Evolutionary conservation across 805 yeast genomes (phyloP), one percentile per base, ranked within the genome.

Genomic region (Metschnikowia arizonensis): DNA sequence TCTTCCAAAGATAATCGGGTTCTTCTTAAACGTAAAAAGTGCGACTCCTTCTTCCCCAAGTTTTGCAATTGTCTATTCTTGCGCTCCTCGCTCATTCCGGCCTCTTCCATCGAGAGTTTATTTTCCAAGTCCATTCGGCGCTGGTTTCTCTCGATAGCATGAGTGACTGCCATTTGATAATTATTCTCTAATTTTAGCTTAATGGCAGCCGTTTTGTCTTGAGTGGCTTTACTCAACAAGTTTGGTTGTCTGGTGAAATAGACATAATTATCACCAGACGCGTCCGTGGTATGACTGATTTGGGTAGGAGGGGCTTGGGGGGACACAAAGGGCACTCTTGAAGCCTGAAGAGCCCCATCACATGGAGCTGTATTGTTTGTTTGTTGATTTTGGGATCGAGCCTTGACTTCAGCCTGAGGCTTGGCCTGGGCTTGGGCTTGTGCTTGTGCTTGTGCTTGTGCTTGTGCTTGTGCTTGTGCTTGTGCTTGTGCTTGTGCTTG

Each of bases 101-200:
- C 80, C 25, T 83, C 83, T 58, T 87, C 93, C 28, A 32, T 37
- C 36, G 78, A 72, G 31, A 89, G 65, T 47, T 79, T 78, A 53
- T 83, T 84, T 68, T 87, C 99, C 52, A 89, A 74, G 55, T 85
- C 88, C 32, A 89, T 78, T 33, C 97, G 76, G 65, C 98, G 81
- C 64, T 90, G 97, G 62, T 91, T 93, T 53, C 99, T 75, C 64
- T 93, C 99, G 50, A 93, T 89, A 0, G 99, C 98, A 62, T 89
- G 95, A 44, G 80, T 78, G 24, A 90, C 95, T 14, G 90, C 81
- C 62, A 86, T 80, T 52, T 88, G 88, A 66, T 88, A 89, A 61
- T 80, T 87, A 59, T 88, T 88, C 61, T 89, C 96, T 40, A 89
- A 69, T 53, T 83, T 82, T 49, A 89, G 72, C 63, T 88, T 88